A percentile compares a stretch with the other conserved stretches of the same genome.
Conservation (phyloP, 352 stramenopile genomes). For the Blastocystis sp. region DNA sequence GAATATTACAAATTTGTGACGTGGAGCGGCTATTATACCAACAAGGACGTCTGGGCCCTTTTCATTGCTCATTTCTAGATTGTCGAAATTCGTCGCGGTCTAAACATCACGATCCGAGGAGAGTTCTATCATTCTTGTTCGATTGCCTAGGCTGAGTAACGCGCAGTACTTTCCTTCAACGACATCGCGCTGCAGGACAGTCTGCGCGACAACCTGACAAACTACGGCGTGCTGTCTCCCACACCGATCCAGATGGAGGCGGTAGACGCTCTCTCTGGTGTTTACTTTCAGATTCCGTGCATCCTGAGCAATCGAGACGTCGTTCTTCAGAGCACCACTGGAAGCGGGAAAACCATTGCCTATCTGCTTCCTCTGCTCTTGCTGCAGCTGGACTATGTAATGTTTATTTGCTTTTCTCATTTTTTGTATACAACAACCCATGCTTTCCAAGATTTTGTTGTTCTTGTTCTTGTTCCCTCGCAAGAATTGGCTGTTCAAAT, state of each 20-base stretch:
- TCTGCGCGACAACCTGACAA: background rate
- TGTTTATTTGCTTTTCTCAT: background rate
- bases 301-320: conserved; percentile 52
- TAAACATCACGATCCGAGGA: conserved; percentile 19
- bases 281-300: conserved; percentile 3
- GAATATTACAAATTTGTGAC: conserved; percentile 42
- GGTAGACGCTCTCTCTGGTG: background rate
- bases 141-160: background rate
- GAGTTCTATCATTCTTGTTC: conserved; percentile 48
- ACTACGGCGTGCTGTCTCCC: background rate
- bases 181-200: background rate
- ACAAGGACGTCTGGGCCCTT: background rate
- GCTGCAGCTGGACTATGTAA: conserved; percentile 23
- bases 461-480: conserved; percentile 5
- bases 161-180: conserved; percentile 24
- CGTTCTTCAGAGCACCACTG: conserved; percentile 14
- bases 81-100: conserved; percentile 5
- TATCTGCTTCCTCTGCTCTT: conserved; percentile 13
- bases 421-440: background rate
- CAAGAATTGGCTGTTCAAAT: conserved; percentile 45
- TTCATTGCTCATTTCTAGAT: background rate
- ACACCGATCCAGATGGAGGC: conserved; percentile 54
- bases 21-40: conserved; percentile 6
- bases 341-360: conserved; percentile 39
- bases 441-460: conserved; percentile 1